These are phyloP conservation scores for Apophysomyces sp. DNA, from an alignment of 371 early-diverging fungal species.

Conservation along the genomic window DNA sequence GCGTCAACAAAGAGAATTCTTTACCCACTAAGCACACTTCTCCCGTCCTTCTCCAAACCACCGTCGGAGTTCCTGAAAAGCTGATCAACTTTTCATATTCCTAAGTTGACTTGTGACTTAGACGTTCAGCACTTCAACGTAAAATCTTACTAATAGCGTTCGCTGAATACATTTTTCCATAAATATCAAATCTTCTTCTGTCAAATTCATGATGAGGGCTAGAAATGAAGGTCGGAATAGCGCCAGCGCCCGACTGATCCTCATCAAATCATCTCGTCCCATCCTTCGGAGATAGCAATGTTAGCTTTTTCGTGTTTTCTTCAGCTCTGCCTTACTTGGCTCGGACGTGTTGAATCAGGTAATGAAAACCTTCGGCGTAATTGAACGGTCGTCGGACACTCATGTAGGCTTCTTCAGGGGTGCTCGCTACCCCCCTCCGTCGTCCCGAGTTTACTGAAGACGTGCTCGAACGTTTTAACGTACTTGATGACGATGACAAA, in stretches of 20 bases:
- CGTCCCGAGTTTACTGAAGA: not conserved
- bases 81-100: conserved; percentile 63
- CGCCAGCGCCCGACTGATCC: conserved; percentile 84
- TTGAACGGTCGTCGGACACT: conserved; percentile 64
- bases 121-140: not conserved
- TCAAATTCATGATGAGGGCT: conserved; percentile 87
- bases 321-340: conserved; percentile 50
- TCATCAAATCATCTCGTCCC: conserved; percentile 81
- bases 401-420: conserved; percentile 17
- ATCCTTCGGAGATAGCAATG: conserved; percentile 51
- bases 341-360: conserved; percentile 74
- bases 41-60: conserved; percentile 93
- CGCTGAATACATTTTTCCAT: conserved; percentile 94
- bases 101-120: conserved; percentile 1
- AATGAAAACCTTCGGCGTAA: conserved; percentile 90
- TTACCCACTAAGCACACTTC: conserved; percentile 91
- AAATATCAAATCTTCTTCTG: conserved; percentile 88
- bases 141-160: conserved; percentile 64
- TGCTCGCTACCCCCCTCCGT: conserved; percentile 12
- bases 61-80: conserved; percentile 91
- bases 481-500: not conserved
- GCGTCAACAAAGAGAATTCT: conserved; percentile 87
- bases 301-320: not conserved
- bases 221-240: conserved; percentile 91
- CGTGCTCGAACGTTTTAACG: not conserved